phyloP scores from a whole-genome alignment of 768 basidiomycete species.

The Butyriboletus loyo region DNA sequence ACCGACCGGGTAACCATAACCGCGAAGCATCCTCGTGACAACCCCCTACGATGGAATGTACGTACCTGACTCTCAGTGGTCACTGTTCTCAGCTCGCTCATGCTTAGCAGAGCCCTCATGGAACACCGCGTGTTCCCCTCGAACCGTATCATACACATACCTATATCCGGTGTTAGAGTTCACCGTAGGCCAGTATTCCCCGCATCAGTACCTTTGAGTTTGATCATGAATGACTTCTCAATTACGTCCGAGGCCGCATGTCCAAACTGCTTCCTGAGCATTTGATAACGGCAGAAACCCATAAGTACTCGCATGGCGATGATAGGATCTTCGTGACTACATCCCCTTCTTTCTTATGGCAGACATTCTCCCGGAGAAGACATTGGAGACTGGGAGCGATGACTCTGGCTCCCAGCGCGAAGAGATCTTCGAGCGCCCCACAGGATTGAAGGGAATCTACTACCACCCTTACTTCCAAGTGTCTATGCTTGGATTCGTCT shows the following conservation, averaged over 20 bases:
- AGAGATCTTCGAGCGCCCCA: conserved; percentile 44
- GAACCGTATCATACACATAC: background rate
- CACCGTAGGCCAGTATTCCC: background rate
- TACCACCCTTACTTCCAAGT: conserved; percentile 48
- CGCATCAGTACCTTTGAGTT: background rate
- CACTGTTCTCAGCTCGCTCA: too few species aligned
- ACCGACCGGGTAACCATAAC: background rate
- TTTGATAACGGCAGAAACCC: background rate
- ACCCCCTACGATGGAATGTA: background rate
- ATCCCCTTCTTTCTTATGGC: conserved; percentile 10
- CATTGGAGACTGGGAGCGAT: conserved; percentile 26
- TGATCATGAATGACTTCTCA: background rate
- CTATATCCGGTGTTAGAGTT: background rate
- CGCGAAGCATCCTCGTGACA: background rate
- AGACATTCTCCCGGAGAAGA: conserved; percentile 17
- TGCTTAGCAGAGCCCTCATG: background rate
- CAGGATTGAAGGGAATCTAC: conserved; percentile 54
- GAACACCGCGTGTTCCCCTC: background rate
- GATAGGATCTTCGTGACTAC: background rate
- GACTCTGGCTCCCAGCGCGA: conserved; percentile 26
- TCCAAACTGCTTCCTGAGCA: background rate
- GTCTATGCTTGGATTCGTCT: conserved; percentile 62
- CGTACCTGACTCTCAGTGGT: background rate
- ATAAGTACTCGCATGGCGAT: conserved; percentile 14
- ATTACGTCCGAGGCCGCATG: conserved; percentile 19